Conservation (phyloP, 805 yeast species). For the Kluyveromyces lactis region DNA sequence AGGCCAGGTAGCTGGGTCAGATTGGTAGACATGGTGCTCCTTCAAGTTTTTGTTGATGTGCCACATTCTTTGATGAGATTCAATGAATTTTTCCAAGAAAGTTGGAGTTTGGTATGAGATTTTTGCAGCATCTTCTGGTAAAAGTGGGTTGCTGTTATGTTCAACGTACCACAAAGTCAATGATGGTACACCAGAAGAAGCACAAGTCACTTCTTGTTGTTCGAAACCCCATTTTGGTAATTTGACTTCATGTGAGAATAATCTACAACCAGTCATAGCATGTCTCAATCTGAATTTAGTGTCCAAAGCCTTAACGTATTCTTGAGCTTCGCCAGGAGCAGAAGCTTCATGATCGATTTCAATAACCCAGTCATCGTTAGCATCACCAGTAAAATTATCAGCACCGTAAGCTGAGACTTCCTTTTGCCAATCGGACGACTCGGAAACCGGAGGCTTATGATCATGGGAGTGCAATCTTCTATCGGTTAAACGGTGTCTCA, state of each 20-base stretch:
- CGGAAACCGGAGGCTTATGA: conserved; percentile 69
- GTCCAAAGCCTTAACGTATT: conserved; percentile 53
- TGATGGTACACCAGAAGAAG: conserved; percentile 54
- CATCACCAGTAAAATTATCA: conserved; percentile 72
- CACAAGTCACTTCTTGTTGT: conserved; percentile 81
- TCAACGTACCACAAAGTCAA: conserved; percentile 70
- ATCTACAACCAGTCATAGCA: conserved; percentile 69
- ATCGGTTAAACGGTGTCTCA: conserved; percentile 47
- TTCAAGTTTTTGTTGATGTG: conserved; percentile 61
- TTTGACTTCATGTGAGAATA: conserved; percentile 67
- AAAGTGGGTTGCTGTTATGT: conserved; percentile 46
- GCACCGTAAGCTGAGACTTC: conserved; percentile 73
- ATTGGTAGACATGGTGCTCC: conserved; percentile 62
- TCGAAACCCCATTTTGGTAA: conserved; percentile 79
- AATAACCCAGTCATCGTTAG: conserved; percentile 74
- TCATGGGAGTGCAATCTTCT: conserved; percentile 79
- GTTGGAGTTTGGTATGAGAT: conserved; percentile 46
- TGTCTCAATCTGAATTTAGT: conserved; percentile 69
- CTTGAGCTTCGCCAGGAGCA: conserved; percentile 42
- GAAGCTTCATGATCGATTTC: conserved; percentile 56
- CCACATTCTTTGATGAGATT: conserved; percentile 73
- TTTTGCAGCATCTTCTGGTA: conserved; percentile 37
- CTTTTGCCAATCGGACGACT: conserved; percentile 67
- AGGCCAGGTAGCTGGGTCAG: conserved; percentile 71
- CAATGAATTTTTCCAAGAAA: conserved; percentile 53